phyloP scores from a whole-genome alignment of 2,329 filamentous ascomycete species.

The Ophiosphaerella korrae region DNA sequence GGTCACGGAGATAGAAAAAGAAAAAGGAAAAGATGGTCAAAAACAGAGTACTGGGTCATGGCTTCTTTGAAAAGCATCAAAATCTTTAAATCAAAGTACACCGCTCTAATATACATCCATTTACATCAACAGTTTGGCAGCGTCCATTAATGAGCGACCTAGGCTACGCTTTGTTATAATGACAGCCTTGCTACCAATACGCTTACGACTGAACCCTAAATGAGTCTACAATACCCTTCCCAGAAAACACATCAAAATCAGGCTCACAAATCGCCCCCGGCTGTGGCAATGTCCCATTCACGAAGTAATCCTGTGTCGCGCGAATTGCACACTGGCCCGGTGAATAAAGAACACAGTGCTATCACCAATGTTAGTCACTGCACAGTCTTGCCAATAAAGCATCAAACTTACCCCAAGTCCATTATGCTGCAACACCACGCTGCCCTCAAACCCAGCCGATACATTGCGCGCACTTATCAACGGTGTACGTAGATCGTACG shows the following conservation, averaged over 20 bases:
- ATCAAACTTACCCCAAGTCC: slow-evolving; percentile 12
- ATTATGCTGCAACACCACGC: slow-evolving; percentile 15
- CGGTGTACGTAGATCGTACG: slow-evolving; percentile 11
- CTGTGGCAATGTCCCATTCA: slow-evolving; percentile 9
- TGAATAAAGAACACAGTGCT: background rate
- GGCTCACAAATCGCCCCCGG: slow-evolving; percentile 15
- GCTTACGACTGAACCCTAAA: background rate
- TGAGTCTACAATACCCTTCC: slow-evolving; percentile 1
- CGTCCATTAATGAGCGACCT: no score
- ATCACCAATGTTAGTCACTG: background rate
- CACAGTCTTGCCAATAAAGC: no score
- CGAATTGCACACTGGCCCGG: slow-evolving; percentile 4
- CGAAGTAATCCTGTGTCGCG: slow-evolving; percentile 8
- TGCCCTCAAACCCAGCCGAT: slow-evolving; percentile 10
- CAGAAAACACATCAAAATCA: slow-evolving; percentile 8
- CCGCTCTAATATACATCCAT: no score
- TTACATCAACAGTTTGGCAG: no score
- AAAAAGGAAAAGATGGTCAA: no score
- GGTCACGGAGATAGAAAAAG: no score
- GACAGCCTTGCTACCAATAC: no score
- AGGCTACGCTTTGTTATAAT: no score
- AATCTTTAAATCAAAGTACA: background rate
- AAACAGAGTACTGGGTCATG: background rate
- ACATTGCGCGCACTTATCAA: slow-evolving; percentile 8
- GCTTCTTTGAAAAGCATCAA: background rate